These are phyloP conservation scores for Eutypella sp. DNA, from an alignment of 2,329 filamentous ascomycete genomes.

Conservation along the genomic window DNA sequence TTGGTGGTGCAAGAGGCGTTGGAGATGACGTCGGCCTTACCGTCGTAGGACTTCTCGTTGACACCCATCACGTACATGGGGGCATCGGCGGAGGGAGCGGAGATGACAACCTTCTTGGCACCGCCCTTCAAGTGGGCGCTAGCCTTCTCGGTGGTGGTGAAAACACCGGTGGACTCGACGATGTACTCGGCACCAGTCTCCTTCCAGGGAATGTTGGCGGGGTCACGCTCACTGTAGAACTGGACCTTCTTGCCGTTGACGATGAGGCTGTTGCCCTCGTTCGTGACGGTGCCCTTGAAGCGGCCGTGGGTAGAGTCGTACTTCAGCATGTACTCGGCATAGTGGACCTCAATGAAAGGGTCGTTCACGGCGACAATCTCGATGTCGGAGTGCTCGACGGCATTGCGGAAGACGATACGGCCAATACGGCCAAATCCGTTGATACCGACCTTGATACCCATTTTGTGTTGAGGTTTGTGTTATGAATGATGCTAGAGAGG, in stretches of 20 bases:
- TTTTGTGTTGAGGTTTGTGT: constrained; percentile 30
- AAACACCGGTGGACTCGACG: constrained; percentile 97
- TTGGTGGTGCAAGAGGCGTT: constrained; percentile 99
- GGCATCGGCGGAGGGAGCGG: constrained; percentile 87
- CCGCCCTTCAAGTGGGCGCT: constrained; percentile 89
- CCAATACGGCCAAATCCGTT: constrained; percentile 99
- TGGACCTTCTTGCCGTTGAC: constrained; percentile 93
- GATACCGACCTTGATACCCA: constrained; percentile 80
- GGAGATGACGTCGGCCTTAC: constrained; percentile 88
- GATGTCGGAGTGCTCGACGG: constrained; percentile 82
- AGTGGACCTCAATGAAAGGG: constrained; percentile 96
- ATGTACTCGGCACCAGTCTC: constrained; percentile 88
- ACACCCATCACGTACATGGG: constrained; percentile 99
- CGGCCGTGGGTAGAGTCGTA: constrained; percentile 95
- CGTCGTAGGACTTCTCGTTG: constrained; percentile 92
- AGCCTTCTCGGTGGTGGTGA: constrained; percentile 98
- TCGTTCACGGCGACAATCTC: constrained; percentile 97
- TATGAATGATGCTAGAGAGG: neutral
- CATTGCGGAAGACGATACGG: constrained; percentile 98
- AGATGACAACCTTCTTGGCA: constrained; percentile 97
- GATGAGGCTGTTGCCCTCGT: constrained; percentile 65
- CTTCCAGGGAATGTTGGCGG: constrained; percentile 82
- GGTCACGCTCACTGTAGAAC: constrained; percentile 93
- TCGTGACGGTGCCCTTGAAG: constrained; percentile 88
- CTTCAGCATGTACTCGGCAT: constrained; percentile 99